Evolutionary conservation across 495 filamentous ascomycete genomes (phyloP).

Genomic region (Penicillium daleae): DNA sequence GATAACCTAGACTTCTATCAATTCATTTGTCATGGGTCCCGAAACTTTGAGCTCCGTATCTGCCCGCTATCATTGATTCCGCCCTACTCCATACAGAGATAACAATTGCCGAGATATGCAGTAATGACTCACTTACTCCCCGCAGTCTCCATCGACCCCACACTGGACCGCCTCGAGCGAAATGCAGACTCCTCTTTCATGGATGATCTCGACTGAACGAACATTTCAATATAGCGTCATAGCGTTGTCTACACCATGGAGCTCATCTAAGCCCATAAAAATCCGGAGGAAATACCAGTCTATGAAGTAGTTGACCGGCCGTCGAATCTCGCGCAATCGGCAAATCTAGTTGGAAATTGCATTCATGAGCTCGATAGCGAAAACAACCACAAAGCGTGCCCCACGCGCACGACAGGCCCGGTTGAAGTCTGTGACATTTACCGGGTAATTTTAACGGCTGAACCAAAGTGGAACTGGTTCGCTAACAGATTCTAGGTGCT

Average conservation of each 20-base stretch:
- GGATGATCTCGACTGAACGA: background rate
- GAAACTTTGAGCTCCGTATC: background rate
- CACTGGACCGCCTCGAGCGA: background rate
- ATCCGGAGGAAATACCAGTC: background rate
- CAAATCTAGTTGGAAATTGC: background rate
- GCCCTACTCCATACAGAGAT: background rate
- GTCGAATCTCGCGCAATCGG: background rate
- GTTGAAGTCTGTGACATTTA: background rate
- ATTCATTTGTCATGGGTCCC: background rate
- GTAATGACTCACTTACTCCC: background rate
- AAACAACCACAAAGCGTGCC: background rate
- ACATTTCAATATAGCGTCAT: background rate
- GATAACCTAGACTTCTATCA: background rate
- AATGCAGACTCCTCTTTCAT: background rate
- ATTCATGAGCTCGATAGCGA: background rate
- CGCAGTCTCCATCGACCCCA: background rate
- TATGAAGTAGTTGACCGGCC: background rate
- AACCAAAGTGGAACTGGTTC: background rate
- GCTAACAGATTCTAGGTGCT: background rate
- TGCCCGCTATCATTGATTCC: background rate
- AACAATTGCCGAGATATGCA: background rate
- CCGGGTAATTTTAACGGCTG: background rate
- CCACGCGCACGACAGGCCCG: background rate
- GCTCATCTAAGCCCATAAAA: background rate
- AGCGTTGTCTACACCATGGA: background rate